A percentile compares a stretch with the other conserved stretches of the same genome.
Conservation (phyloP, 768 basidiomycete genomes). For the Hygrocybe coccinea region DNA sequence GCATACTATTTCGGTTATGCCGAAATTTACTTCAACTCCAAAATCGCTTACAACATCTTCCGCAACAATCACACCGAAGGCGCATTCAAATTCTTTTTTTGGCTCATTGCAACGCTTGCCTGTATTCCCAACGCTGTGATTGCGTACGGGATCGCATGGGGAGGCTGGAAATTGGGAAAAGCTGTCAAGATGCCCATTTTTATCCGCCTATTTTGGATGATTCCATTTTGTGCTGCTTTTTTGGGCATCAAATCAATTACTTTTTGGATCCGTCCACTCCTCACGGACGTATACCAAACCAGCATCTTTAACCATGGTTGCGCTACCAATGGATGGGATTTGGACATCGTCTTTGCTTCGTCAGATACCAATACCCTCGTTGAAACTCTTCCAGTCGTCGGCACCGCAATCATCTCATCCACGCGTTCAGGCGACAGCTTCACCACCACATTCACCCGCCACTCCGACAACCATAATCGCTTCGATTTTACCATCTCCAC, state of each 20-base stretch:
- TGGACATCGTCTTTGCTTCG: not conserved
- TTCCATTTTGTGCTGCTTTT: not conserved
- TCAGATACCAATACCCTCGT: not conserved
- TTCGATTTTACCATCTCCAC: not conserved
- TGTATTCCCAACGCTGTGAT: not conserved
- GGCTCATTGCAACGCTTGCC: not conserved
- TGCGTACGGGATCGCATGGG: not conserved
- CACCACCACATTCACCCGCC: not conserved
- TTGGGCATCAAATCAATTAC: not conserved
- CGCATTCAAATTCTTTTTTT: not conserved
- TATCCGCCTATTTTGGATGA: not conserved
- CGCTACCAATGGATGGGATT: not conserved
- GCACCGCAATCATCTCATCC: not conserved
- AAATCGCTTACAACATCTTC: not conserved
- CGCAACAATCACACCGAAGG: not conserved
- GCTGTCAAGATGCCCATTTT: not conserved
- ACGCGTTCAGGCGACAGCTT: not conserved
- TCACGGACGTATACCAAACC: not conserved
- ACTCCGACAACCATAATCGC: not conserved
- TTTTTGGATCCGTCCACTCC: not conserved
- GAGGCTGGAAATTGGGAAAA: not conserved
- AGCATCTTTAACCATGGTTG: not conserved
- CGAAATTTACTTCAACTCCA: not conserved
- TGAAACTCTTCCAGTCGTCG: not conserved
- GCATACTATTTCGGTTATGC: not conserved